Conservation (phyloP, 352 stramenopile species). For the Pythium plurisporium region DNA sequence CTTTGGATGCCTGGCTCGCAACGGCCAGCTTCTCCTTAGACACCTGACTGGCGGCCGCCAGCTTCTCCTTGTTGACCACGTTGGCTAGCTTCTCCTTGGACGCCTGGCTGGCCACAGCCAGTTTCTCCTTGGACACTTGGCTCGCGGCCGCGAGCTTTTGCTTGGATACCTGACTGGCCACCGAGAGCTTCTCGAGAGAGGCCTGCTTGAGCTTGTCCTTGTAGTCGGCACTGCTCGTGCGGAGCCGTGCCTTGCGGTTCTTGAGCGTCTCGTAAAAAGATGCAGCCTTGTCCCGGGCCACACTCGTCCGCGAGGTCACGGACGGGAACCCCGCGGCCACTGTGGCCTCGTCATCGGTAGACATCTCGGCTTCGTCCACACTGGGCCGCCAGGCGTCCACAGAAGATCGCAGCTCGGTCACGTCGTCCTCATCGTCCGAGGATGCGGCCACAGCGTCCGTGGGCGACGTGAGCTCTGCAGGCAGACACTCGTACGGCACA, state of each 20-base stretch:
- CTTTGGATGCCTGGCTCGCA: slow-evolving; percentile 11
- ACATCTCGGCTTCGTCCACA: slow-evolving; percentile 16
- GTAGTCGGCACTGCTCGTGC: slow-evolving; percentile 24
- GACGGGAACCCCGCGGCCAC: neutral
- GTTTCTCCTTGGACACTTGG: slow-evolving; percentile 11
- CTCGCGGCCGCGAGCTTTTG: slow-evolving; percentile 16
- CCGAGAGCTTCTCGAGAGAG: slow-evolving; percentile 12
- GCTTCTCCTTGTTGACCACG: slow-evolving; percentile 18
- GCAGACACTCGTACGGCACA: slow-evolving; percentile 19
- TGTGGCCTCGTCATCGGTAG: slow-evolving; percentile 14
- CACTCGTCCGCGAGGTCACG: slow-evolving; percentile 1
- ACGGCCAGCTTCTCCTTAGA: slow-evolving; percentile 15
- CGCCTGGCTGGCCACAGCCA: slow-evolving; percentile 9
- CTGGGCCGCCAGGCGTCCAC: slow-evolving; percentile 21
- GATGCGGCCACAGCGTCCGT: neutral
- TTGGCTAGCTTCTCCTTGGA: slow-evolving; percentile 22
- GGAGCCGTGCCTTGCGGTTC: slow-evolving; percentile 11
- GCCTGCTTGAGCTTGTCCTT: slow-evolving; percentile 21
- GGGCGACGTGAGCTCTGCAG: slow-evolving; percentile 2
- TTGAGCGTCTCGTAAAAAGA: slow-evolving; percentile 19
- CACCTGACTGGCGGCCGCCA: slow-evolving; percentile 5
- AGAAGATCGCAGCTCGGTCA: slow-evolving; percentile 15
- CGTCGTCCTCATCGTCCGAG: slow-evolving; percentile 5
- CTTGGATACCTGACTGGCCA: slow-evolving; percentile 18
- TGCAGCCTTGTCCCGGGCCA: slow-evolving; percentile 10